phyloP scores from a whole-genome alignment of 202 grass and related monocot genomes.

The Musa balbisiana region DNA sequence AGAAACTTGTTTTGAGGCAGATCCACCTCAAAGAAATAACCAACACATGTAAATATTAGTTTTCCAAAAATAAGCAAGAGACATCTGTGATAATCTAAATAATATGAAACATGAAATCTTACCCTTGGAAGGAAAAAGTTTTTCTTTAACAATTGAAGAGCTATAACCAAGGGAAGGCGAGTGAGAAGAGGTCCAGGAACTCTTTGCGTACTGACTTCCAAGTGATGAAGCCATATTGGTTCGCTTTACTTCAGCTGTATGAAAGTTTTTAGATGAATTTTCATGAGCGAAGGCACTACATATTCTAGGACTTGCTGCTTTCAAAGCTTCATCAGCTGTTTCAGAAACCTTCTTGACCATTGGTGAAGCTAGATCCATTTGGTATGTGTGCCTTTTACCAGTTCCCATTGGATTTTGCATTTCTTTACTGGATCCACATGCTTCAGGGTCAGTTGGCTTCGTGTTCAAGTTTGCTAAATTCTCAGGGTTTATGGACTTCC shows the following conservation, averaged over 20 bases:
- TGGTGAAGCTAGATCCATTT: background rate
- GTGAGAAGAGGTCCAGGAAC: background rate
- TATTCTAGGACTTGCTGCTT: background rate
- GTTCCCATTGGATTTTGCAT: background rate
- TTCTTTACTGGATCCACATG: background rate
- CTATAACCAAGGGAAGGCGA: background rate
- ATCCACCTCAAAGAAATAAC: background rate
- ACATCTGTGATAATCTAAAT: background rate
- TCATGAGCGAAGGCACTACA: background rate
- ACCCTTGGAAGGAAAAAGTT: background rate
- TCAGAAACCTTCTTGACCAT: slow-evolving; percentile 1
- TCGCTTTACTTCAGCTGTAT: slow-evolving; percentile 1
- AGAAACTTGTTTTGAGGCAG: slow-evolving; percentile 13
- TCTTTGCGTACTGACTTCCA: background rate
- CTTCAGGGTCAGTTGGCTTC: background rate
- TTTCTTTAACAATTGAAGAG: background rate
- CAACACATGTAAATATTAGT: background rate
- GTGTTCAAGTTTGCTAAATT: background rate
- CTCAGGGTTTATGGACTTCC: background rate
- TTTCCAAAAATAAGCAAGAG: background rate
- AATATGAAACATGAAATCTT: background rate
- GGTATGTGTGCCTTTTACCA: background rate
- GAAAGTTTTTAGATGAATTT: slow-evolving; percentile 4
- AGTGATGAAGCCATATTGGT: background rate
- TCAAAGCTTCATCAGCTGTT: background rate